These are phyloP conservation scores for Colletotrichum orchidophilum DNA, from an alignment of 2,329 filamentous ascomycete genomes.

Conservation along the genomic window DNA sequence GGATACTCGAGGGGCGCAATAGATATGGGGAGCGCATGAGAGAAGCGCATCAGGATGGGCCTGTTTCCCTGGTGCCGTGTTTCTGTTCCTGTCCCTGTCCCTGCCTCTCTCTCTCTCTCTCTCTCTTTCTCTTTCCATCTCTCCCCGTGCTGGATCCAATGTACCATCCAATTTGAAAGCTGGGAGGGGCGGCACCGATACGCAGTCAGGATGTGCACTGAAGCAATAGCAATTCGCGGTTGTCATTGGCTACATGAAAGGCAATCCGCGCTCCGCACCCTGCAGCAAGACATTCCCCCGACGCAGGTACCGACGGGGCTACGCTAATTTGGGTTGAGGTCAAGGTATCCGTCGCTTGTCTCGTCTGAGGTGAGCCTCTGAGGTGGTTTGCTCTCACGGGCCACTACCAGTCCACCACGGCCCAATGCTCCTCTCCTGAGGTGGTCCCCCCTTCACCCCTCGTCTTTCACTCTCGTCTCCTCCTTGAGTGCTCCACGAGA, in stretches of 20 bases:
- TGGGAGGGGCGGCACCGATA: conserved; percentile 9
- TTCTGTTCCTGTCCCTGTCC: neutral
- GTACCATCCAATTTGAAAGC: conserved; percentile 29
- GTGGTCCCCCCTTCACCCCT: neutral
- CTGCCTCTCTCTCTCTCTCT: too few relatives aligned
- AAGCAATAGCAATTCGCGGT: neutral
- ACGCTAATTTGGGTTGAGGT: conserved; percentile 18
- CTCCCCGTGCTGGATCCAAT: conserved; percentile 24
- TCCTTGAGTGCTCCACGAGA: neutral
- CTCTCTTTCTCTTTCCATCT: too few relatives aligned
- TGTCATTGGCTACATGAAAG: neutral
- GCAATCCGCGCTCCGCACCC: conserved; percentile 1
- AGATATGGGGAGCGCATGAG: neutral
- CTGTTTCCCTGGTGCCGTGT: neutral
- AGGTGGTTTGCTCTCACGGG: neutral
- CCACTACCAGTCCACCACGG: too few relatives aligned
- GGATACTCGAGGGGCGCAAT: neutral
- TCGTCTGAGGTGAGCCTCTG: neutral
- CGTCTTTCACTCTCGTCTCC: neutral
- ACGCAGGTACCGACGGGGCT: conserved; percentile 31
- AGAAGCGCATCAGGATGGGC: neutral
- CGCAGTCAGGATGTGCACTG: conserved; percentile 4
- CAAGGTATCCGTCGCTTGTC: conserved; percentile 6
- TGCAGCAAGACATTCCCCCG: conserved; percentile 27
- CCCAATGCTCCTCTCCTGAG: neutral